Base-by-base conservation (phyloP, 129 eudicot species). In the Flaveria trinervia region DNA sequence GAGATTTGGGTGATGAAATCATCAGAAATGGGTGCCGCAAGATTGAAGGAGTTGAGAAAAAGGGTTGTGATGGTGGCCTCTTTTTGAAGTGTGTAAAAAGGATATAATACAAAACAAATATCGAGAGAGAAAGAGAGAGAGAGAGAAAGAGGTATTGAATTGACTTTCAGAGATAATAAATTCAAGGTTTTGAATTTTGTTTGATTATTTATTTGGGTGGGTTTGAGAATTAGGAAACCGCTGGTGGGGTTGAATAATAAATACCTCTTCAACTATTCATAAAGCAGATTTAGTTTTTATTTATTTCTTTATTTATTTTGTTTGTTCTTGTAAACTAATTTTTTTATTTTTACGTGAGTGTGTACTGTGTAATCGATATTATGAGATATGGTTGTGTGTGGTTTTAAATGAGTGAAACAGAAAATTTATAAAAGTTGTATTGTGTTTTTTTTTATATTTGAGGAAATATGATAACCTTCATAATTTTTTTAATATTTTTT, bases 81-180 rank as follows among this genome's bases (percentile, higher is more conserved):
- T 49, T 66, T 76, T 67, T 33, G 65, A 76, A 48, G 61, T 28
- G 41, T 4, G 22, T 16, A 54, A 49, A 26, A 25, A 60, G 30
- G 66, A 76, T 41, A 70, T 23, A 45, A 46, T 9, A 22, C 62
- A 59, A 51, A 65, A 65, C 67, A 76, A 22, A 51, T 64, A 76
- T 76, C 26, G 70, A 76, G 67, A 52, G 80, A 52, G 80, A 68
- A 52, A 20, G 26, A 23, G 26, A 23, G 70, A 20, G 26, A 23
- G 26, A 23, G 70, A 76, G 67, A 52, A 73, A 52, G 80, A 68
- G 41, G 74, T 66, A 76, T 52, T 76, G 20, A 76, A 66, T 76
- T 76, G 80, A 76, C 80, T 66, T 64, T 75, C n/a, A 76, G 80
- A 76, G 2, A 48, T 17, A 26, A 64, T 75, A 28, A 68, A 61